Conservation (phyloP, 1,284 basidiomycete genomes). For the Fomitiporia mediterranea region DNA sequence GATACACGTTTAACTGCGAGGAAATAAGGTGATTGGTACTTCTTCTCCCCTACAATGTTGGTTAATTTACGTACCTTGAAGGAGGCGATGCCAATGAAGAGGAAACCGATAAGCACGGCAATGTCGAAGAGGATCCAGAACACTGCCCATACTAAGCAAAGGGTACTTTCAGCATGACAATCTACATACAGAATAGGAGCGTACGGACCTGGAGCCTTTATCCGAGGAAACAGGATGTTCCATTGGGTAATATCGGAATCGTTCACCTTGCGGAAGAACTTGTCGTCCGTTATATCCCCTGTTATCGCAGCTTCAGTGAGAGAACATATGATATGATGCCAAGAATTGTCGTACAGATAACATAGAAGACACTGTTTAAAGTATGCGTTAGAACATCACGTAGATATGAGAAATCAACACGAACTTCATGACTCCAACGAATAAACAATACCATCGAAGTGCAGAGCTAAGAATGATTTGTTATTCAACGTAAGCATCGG, state of each 20-base stretch:
- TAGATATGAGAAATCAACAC: conserved; percentile 27
- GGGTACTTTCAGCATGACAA: not conserved
- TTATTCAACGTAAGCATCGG: not conserved
- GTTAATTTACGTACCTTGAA: conserved; percentile 53
- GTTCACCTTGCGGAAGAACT: conserved; percentile 81
- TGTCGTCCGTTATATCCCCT: conserved; percentile 84
- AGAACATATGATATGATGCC: not conserved
- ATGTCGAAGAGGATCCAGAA: conserved; percentile 73
- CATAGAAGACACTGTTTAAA: conserved; percentile 59
- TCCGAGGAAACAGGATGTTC: conserved; percentile 57
- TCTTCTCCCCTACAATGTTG: conserved; percentile 16
- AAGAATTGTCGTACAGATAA: conserved; percentile 49
- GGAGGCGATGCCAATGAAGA: conserved; percentile 64
- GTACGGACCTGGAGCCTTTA: conserved; percentile 59
- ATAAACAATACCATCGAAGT: conserved; percentile 77
- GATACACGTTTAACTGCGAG: conserved; percentile 40
- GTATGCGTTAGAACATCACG: conserved; percentile 3
- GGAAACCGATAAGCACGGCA: conserved; percentile 61
- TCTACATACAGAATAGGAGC: not conserved
- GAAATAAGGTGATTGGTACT: not conserved
- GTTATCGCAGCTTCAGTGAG: conserved; percentile 13
- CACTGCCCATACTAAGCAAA: conserved; percentile 59
- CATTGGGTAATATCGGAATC: conserved; percentile 82
- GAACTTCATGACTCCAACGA: conserved; percentile 80
- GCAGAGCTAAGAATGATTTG: conserved; percentile 41